These are phyloP conservation scores for Sarocladium strictum DNA, from an alignment of 2,329 filamentous ascomycete species.

Conservation along the genomic window DNA sequence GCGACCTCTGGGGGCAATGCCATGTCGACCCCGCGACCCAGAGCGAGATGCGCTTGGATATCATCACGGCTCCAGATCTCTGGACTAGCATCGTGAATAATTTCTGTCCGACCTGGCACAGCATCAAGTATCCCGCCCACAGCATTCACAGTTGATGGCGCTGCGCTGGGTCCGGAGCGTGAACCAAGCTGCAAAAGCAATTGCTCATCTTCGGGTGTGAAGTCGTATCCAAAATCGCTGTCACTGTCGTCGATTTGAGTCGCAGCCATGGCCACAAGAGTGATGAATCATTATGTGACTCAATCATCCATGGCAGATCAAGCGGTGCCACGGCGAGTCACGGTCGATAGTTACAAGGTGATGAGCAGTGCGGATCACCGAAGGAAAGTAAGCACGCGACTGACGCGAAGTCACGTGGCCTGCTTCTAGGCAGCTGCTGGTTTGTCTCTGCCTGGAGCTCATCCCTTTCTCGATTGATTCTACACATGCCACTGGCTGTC, in stretches of 20 bases:
- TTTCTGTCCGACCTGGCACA: conserved; percentile 17
- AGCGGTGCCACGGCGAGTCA: not conserved
- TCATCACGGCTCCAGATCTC: not conserved
- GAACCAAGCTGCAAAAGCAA: conserved; percentile 29
- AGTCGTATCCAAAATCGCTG: conserved; percentile 41
- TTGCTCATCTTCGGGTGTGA: conserved; percentile 40
- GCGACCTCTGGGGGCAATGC: not conserved
- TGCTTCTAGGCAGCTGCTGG: not conserved
- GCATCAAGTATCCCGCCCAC: conserved; percentile 16
- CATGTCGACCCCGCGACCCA: too few species aligned
- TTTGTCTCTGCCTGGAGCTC: not conserved
- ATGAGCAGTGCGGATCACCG: not conserved
- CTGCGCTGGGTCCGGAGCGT: conserved; percentile 14
- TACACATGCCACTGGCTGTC: too few species aligned
- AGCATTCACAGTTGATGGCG: conserved; percentile 7
- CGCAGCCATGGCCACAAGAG: conserved; percentile 9
- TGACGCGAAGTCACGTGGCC: conserved; percentile 5
- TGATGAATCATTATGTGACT: conserved; percentile 8
- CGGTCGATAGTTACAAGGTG: not conserved
- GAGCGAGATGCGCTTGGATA: not conserved
- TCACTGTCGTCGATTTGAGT: conserved; percentile 23
- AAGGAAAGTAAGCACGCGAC: not conserved
- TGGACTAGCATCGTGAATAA: not conserved
- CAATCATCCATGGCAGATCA: not conserved
- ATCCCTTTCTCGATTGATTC: too few species aligned